Evolutionary conservation across 257 asterid genomes (phyloP), one percentile per base, ranked within the genome.

Genomic region (Fraxinus americana): DNA sequence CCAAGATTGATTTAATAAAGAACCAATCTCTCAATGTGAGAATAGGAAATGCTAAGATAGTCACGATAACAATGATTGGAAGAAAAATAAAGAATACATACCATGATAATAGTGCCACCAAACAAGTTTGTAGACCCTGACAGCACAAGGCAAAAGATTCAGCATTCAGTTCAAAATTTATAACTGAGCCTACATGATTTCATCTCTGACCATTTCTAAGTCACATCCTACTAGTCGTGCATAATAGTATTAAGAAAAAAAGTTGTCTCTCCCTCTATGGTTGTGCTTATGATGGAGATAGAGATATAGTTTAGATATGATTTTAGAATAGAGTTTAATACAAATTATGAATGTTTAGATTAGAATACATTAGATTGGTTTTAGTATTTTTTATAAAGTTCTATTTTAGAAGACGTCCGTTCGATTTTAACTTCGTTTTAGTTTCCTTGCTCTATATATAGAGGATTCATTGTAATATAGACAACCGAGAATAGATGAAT

Each of bases 111-210:
- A 95, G 85, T 71, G 98, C 93, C 75, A 95, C 97, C 77, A 95
- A 87, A 88, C 99, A 95, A 74, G 97, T 92, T 83, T 88, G 99
- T 83, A 95, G 71, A 78, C 99, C 99, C 99, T 95, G 92, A 39
- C 85, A 61, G 71, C 16, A 78, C 73, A 82, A 71, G 65, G 67
- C 71, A 78, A 73, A 67, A 70, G 35, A 76, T 77, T 84, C 79
- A 85, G 83, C 54, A 71, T 68, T 59, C 72, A 73, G 30, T 39
- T 77, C 35, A 23, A 80, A 73, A 21, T 25, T 52, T 13, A 6
- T 48, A 34, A 12, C 36, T 59, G 69, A 3, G n/a, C 34, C 69
- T 12, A 63, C 2, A 57, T 57, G 21, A 48, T 13, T 48, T 45
- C 52, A 45, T 45, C 52, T 19, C 29, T 57, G 66, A 52, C 13